Evolutionary conservation across 179 eudicot species (phyloP), one percentile per base, ranked within the genome.

Genomic region (Amaranthus tricolor): DNA sequence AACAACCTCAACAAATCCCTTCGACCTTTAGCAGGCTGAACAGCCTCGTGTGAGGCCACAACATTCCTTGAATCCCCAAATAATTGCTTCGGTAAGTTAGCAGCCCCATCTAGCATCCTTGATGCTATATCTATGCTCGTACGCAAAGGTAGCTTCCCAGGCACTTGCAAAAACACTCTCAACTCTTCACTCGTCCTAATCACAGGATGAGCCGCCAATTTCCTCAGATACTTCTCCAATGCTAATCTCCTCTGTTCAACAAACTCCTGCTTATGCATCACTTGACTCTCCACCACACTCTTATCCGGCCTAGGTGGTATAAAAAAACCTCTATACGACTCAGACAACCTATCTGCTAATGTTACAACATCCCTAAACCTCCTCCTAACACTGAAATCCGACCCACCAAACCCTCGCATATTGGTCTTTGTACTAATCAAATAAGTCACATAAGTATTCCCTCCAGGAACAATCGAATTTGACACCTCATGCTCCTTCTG

Each of bases 191-290:
- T 93, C 79, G 81, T 87, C 83, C 73, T 84, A 54, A 96, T 84
- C 71, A 88, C 83, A 1, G 97, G 98, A 80, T 95, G 98, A 12
- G 77, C 78, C 0, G 91, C 96, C 67, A 96, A 78, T 76, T 87
- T 84, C 81, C 75, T 77, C 82, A 91, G 82, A 75, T 96, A 93
- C 71, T 86, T 91, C 86, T 96, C 98, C 85, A 96, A 71, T 4
- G 88, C 89, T 68, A 70, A 78, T 54, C 96, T 80, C 72, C 99
- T 85, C 71, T 86, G 96, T 82, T 96, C 99, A 66, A 96, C 98
- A 78, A 95, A 95, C 20, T 95, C 99, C 69, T 95, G 98, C 83
- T 95, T 95, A 47, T 95, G 91, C 99, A 95, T 93, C 54, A 95
- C 95, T 74, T 95, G 99, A 57, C 97, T 88, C 85, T 95, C 97